phyloP scores from a whole-genome alignment of 768 basidiomycete species.

The Lactarius hatsudake region DNA sequence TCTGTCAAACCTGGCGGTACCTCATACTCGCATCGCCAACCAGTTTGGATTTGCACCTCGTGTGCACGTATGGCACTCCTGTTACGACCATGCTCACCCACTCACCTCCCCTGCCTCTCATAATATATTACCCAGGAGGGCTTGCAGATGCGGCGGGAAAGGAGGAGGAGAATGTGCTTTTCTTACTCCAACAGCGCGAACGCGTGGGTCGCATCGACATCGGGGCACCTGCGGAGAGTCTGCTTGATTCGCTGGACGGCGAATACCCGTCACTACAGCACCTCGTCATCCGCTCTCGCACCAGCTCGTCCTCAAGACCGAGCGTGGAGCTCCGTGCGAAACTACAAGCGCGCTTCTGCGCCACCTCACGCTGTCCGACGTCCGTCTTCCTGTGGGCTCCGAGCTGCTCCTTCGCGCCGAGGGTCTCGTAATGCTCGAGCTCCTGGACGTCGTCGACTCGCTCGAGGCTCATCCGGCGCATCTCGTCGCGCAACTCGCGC shows the following conservation, averaged over 20 bases:
- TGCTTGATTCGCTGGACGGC: background rate
- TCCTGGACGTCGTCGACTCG: background rate
- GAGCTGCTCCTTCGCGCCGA: background rate
- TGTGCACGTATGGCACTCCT: slow-evolving; percentile 4
- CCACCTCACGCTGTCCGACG: background rate
- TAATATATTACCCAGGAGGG: background rate
- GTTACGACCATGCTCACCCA: background rate
- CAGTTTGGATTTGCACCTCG: background rate
- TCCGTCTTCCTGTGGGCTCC: background rate
- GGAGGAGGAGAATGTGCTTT: background rate
- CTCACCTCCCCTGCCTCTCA: slow-evolving; percentile 3
- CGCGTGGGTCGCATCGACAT: slow-evolving; percentile 8
- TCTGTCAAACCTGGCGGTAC: background rate
- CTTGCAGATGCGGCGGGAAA: background rate
- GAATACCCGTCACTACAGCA: background rate
- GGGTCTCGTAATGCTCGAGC: background rate
- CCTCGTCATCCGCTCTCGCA: background rate
- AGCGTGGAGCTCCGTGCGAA: background rate
- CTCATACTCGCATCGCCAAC: background rate
- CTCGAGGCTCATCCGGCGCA: background rate
- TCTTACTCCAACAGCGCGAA: background rate
- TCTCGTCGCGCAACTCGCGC: background rate
- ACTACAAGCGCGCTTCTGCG: background rate
- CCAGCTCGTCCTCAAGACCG: no score
- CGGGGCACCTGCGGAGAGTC: no score